phyloP scores from a whole-genome alignment of 1,139 yeast genomes.

The Diutina catenulata region DNA sequence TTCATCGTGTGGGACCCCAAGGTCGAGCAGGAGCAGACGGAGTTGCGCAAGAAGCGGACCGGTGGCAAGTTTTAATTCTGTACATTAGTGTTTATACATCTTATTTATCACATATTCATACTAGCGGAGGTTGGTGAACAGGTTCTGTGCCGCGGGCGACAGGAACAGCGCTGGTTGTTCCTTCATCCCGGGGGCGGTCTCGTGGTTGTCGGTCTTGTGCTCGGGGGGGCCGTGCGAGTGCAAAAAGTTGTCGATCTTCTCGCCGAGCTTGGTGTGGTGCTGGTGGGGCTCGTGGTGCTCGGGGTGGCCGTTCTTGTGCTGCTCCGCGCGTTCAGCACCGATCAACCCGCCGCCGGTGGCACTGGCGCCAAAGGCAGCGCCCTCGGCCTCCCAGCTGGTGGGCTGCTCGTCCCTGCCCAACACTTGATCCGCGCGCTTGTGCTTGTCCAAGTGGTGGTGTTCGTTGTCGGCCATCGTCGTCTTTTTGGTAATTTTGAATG shows the following conservation, averaged over 20 bases:
- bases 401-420: not conserved
- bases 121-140: not conserved
- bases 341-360: not conserved
- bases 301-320: not conserved
- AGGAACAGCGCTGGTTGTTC: not conserved
- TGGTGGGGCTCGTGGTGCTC: not conserved
- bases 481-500: too few relatives aligned
- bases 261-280: slow-evolving; percentile 3
- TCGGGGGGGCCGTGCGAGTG: not conserved
- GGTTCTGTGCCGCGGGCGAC: not conserved
- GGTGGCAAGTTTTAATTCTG: slow-evolving; percentile 34
- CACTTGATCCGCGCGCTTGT: not conserved
- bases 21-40: slow-evolving; percentile 63
- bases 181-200: not conserved
- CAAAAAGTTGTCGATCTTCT: not conserved
- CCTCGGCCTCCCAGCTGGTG: slow-evolving; percentile 1
- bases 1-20: slow-evolving; percentile 77
- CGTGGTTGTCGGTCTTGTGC: not conserved
- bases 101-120: not conserved
- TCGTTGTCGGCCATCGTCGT: too few relatives aligned
- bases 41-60: slow-evolving; percentile 49
- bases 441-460: not conserved
- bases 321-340: not conserved
- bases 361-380: not conserved
- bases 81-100: not conserved